Conservation (phyloP, 2,329 filamentous ascomycete species). For the Cladosporium sp. region DNA sequence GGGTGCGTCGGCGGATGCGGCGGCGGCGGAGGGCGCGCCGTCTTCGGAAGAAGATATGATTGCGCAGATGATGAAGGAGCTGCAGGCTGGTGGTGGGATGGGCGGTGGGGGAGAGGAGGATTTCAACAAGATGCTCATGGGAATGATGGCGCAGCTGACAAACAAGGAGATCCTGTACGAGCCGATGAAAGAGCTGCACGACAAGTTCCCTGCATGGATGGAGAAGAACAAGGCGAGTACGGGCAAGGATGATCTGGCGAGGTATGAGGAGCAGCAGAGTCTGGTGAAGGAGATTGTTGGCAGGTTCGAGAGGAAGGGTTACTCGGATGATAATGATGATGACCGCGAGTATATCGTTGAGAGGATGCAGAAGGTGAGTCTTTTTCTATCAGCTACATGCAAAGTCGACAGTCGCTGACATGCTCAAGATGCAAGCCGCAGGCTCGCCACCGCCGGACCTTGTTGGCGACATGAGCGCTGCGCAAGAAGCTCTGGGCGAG, state of each 20-base stretch:
- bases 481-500: slow-evolving; percentile 59
- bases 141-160: slow-evolving; percentile 98
- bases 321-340: slow-evolving; percentile 71
- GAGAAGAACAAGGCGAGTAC: slow-evolving; percentile 70
- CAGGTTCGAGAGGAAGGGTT: slow-evolving; percentile 77
- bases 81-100: slow-evolving; percentile 55
- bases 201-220: slow-evolving; percentile 89
- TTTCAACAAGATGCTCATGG: slow-evolving; percentile 88
- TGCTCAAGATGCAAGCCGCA: slow-evolving; percentile 88
- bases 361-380: slow-evolving; percentile 86
- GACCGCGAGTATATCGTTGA: slow-evolving; percentile 93
- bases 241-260: slow-evolving; percentile 64
- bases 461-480: slow-evolving; percentile 80
- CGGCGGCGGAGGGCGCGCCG: slow-evolving; percentile 52
- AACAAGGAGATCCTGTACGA: slow-evolving; percentile 98
- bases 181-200: slow-evolving; percentile 93
- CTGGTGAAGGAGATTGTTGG: slow-evolving; percentile 80
- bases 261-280: slow-evolving; percentile 73
- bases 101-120: slow-evolving; percentile 62
- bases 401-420: slow-evolving; percentile 14
- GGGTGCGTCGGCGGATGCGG: slow-evolving; percentile 76
- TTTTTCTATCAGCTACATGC: not conserved
- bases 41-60: slow-evolving; percentile 68
- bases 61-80: slow-evolving; percentile 85
- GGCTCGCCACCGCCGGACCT: slow-evolving; percentile 86